Conservation (phyloP, 2,329 filamentous ascomycete genomes). For the Fusarium sacchari region DNA sequence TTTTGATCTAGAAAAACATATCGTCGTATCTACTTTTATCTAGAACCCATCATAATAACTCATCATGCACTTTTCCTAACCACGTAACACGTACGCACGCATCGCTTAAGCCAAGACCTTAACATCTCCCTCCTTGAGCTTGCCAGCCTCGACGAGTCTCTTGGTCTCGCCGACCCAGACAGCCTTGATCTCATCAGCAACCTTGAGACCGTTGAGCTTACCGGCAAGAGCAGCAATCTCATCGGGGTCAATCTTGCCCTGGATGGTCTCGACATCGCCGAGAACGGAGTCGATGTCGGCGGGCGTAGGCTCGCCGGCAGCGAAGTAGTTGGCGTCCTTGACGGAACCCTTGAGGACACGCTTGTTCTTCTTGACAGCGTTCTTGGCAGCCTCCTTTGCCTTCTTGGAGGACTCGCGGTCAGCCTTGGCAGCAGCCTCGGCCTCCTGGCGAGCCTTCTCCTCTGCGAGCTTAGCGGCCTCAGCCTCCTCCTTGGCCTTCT, state of each 20-base stretch:
- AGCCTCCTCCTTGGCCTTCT: slow-evolving; percentile 86
- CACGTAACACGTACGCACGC: neutral
- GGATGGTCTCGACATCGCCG: slow-evolving; percentile 85
- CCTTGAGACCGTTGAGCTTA: slow-evolving; percentile 82
- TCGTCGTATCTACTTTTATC: slow-evolving; percentile 37
- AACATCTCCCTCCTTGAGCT: slow-evolving; percentile 84
- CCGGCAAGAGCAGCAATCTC: slow-evolving; percentile 85
- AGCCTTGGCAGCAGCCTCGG: slow-evolving; percentile 86
- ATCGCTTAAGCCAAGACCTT: slow-evolving; percentile 66
- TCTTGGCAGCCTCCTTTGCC: slow-evolving; percentile 98
- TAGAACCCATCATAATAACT: slow-evolving; percentile 31
- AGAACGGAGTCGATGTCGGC: slow-evolving; percentile 84
- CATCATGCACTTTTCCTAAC: neutral
- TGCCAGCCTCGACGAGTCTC: slow-evolving; percentile 81
- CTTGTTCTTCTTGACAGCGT: slow-evolving; percentile 99
- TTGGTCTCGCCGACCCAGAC: slow-evolving; percentile 83
- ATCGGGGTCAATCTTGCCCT: slow-evolving; percentile 88
- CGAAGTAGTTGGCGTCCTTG: slow-evolving; percentile 99
- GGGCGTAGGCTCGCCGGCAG: slow-evolving; percentile 76
- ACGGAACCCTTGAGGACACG: slow-evolving; percentile 91
- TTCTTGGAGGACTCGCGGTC: slow-evolving; percentile 90
- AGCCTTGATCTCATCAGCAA: slow-evolving; percentile 84
- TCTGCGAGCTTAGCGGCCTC: slow-evolving; percentile 85
- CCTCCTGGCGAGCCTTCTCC: slow-evolving; percentile 80
- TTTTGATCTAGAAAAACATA: slow-evolving; percentile 30